A percentile compares a stretch with the other conserved stretches of the same genome.
These are phyloP conservation scores for Athelia psychrophila DNA, from an alignment of 1,284 basidiomycete species.

Conservation along the genomic window DNA sequence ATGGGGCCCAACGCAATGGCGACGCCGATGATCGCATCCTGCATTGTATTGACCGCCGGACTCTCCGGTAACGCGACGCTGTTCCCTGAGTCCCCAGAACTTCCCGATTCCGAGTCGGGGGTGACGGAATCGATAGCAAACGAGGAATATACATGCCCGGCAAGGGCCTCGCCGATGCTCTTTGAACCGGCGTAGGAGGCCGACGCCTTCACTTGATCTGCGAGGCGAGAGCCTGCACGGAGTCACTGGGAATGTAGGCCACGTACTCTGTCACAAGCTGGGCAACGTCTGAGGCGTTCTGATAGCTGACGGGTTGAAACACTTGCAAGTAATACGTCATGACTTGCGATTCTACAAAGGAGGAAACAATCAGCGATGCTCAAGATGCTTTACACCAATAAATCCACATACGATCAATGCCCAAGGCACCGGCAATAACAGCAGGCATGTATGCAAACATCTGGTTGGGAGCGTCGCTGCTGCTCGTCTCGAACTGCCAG, in stretches of 20 bases:
- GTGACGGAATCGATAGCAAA: slow-evolving; percentile 49
- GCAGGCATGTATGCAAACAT: slow-evolving; percentile 59
- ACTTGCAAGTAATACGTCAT: slow-evolving; percentile 59
- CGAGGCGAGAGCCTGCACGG: slow-evolving; percentile 49
- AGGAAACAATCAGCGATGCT: neutral
- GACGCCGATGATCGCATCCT: slow-evolving; percentile 80
- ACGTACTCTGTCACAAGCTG: slow-evolving; percentile 59
- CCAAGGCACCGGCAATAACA: slow-evolving; percentile 49
- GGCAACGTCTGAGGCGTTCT: slow-evolving; percentile 36
- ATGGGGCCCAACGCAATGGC: slow-evolving; percentile 72
- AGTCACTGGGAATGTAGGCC: slow-evolving; percentile 50
- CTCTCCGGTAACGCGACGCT: slow-evolving; percentile 3
- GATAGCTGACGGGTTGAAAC: slow-evolving; percentile 53
- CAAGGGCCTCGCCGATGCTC: slow-evolving; percentile 46
- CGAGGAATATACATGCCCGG: slow-evolving; percentile 55
- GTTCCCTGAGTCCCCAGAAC: slow-evolving; percentile 11
- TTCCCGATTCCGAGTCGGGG: slow-evolving; percentile 25
- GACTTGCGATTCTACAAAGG: slow-evolving; percentile 34
- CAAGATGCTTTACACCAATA: slow-evolving; percentile 11
- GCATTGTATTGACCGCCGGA: slow-evolving; percentile 37
- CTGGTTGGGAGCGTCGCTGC: slow-evolving; percentile 46
- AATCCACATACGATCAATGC: slow-evolving; percentile 40
- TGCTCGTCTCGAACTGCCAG: slow-evolving; percentile 62
- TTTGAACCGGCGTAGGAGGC: slow-evolving; percentile 55
- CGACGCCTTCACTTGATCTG: slow-evolving; percentile 53